Percentiles rank a stretch among this genome's conserved stretches.
These are phyloP conservation scores for Amaranthus tricolor DNA, from an alignment of 179 eudicot genomes.

Conservation along the genomic window DNA sequence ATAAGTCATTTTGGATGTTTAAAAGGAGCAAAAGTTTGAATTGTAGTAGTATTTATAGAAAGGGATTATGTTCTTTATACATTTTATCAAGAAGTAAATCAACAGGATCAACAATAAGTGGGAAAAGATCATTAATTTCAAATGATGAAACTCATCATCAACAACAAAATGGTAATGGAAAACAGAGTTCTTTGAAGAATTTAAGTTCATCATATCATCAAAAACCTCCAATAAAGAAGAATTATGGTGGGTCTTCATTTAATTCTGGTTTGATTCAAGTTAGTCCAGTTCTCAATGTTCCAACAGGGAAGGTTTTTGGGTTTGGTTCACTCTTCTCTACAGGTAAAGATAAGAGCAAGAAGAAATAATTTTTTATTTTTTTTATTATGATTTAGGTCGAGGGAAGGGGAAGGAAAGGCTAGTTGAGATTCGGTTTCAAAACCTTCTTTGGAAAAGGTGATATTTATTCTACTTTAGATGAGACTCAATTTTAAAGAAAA, in stretches of 20 bases:
- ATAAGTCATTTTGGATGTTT: conserved; percentile 35
- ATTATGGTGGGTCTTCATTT: conserved; percentile 33
- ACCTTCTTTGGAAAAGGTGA: no score
- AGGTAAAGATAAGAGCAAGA: conserved; percentile 29
- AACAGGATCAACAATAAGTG: conserved; percentile 33
- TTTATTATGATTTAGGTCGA: neutral
- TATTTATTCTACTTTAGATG: no score
- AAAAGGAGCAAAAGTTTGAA: conserved; percentile 29
- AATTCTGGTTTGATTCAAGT: conserved; percentile 32
- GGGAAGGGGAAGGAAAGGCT: no score
- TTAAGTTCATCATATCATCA: conserved; percentile 19
- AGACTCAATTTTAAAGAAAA: no score
- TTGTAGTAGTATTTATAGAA: conserved; percentile 33
- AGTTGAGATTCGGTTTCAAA: no score
- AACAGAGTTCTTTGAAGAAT: conserved; percentile 26
- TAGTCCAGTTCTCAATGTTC: conserved; percentile 34
- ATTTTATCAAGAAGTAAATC: conserved; percentile 42
- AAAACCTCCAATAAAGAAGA: conserved; percentile 38
- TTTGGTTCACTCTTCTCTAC: conserved; percentile 31
- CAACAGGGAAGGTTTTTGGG: conserved; percentile 31
- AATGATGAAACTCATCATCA: conserved; percentile 26
- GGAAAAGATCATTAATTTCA: conserved; percentile 30
- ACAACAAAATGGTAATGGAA: conserved; percentile 11
- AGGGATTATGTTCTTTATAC: conserved; percentile 40
- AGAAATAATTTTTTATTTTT: conserved; percentile 19